Evolutionary conservation across 2,329 filamentous ascomycete species (phyloP).

Genomic region (Berkeleyomyces rouxiae): DNA sequence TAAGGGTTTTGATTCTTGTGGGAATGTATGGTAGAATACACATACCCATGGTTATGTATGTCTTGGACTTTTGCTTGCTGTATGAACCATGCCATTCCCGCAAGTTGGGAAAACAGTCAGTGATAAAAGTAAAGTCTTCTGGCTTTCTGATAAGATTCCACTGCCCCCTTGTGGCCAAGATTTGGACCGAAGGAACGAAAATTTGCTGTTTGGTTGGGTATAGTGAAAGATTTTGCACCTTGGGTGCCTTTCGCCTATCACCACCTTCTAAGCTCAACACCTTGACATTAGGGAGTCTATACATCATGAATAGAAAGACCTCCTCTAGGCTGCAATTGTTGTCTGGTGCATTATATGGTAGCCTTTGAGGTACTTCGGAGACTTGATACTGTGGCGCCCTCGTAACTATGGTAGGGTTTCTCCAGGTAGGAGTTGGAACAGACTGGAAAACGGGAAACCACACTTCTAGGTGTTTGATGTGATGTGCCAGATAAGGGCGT

Average conservation of each 20-base stretch:
- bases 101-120: constrained; percentile 48
- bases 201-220: constrained; percentile 11
- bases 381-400: neutral
- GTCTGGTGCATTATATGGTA: constrained; percentile 25
- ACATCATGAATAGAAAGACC: constrained; percentile 46
- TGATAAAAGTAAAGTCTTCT: constrained; percentile 45
- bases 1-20: constrained; percentile 41
- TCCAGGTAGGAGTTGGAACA: neutral
- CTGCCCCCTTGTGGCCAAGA: constrained; percentile 55
- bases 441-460: constrained; percentile 62
- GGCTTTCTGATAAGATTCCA: constrained; percentile 57
- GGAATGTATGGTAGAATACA: constrained; percentile 43
- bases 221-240: constrained; percentile 28
- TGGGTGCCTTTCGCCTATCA: constrained; percentile 57
- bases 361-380: constrained; percentile 26
- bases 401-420: neutral
- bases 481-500: constrained; percentile 40
- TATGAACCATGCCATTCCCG: constrained; percentile 45
- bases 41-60: constrained; percentile 48
- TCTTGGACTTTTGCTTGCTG: constrained; percentile 58
- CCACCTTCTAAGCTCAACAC: constrained; percentile 62
- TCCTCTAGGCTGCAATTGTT: constrained; percentile 56
- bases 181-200: constrained; percentile 38
- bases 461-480: constrained; percentile 58
- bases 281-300: constrained; percentile 41